Evolutionary conservation across 306 rosid genomes (phyloP), one percentile per base, ranked within the genome.

Genomic region (Notholithocarpus densiflorus): DNA sequence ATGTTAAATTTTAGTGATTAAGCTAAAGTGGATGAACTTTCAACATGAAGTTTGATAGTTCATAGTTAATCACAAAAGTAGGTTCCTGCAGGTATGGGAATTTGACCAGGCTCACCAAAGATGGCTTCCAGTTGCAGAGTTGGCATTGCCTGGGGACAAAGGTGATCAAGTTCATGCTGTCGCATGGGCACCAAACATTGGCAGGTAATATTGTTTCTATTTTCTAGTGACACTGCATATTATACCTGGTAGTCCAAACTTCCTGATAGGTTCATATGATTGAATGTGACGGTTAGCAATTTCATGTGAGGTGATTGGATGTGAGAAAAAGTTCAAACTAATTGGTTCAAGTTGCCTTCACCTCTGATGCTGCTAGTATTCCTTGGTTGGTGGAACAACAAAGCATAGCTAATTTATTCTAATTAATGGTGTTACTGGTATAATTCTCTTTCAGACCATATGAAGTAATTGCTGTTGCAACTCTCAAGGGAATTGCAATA

Each of bases 71-170:
- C 73, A 40, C 75, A 2, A 14, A 56, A 56, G 4, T 73, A 34
- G 24, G 55, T 73, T 65, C 45, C 80, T 27, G 34, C 79, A 93
- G 99, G 91, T 95, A 62, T 95, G 97, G 98, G 97, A 95, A 82
- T 93, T 95, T 82, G 96, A 95, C 86, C 91, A 89, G 75, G 96
- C 90, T 88, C 99, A 95, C 84, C 99, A 90, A 75, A 91, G 97
- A 90, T 93, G 99, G 99, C 94, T 93, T 81, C 99, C 98, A 13
- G 97, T 95, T 75, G 97, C 99, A 57, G 96, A 93, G 84, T 65
- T 95, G 90, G 92, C 89, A n/a, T 77, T 82, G 62, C 83, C 91
- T 31, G 92, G 73, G 68, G 91, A 93, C 68, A 91, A 80, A 80
- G 87, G 89, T 48, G 91, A 90, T 86, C 88, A 57, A 84, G 96